Percentiles rank a stretch among this genome's conserved stretches.
These are phyloP conservation scores for Setaria viridis DNA, from an alignment of 202 grass and related monocot genomes.

Conservation along the genomic window DNA sequence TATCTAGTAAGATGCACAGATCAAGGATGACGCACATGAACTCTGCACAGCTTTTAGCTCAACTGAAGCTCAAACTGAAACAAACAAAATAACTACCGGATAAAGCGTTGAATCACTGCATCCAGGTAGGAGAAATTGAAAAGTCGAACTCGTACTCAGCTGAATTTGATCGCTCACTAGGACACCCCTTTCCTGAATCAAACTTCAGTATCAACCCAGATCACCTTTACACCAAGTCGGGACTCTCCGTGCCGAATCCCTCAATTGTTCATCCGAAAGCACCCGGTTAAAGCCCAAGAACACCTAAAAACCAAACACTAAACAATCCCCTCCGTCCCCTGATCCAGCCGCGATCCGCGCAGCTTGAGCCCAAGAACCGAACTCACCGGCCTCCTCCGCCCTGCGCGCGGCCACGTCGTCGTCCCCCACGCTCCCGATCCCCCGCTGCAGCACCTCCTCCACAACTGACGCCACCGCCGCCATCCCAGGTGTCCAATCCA, in stretches of 20 bases:
- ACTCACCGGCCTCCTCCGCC: conserved; percentile 82
- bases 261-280: not conserved
- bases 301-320: not conserved
- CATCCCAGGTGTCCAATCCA: not conserved
- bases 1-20: not conserved
- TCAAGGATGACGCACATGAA: not conserved
- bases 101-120: not conserved
- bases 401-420: conserved; percentile 64
- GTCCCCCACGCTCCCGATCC: conserved; percentile 52
- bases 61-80: conserved; percentile 19
- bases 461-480: conserved; percentile 30
- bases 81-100: not conserved
- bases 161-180: conserved; percentile 19
- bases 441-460: conserved; percentile 60
- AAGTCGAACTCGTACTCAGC: not conserved
- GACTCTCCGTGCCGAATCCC: not conserved
- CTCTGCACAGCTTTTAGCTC: not conserved
- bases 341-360: conserved; percentile 30
- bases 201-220: conserved; percentile 6
- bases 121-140: conserved; percentile 26
- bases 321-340: not conserved
- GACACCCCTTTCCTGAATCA: not conserved
- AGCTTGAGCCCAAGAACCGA: not conserved
- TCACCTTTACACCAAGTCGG: not conserved
- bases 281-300: not conserved